These are phyloP conservation scores for Escallonia rubra DNA, from an alignment of 129 eudicot genomes.

Conservation along the genomic window DNA sequence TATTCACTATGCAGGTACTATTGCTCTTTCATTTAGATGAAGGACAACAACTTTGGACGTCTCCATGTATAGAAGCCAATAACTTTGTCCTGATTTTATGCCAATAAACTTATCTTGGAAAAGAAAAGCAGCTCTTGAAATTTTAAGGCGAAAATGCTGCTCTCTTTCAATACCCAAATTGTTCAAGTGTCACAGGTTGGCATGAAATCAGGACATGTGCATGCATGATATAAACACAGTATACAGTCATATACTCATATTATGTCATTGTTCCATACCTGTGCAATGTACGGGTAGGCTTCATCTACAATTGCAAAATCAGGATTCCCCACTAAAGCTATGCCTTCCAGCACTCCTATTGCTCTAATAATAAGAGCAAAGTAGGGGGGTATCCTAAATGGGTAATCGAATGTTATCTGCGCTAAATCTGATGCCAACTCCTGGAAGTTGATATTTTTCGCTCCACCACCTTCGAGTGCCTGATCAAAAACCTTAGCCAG, in stretches of 20 bases:
- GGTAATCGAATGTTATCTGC: conserved; percentile 96
- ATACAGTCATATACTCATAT: background rate
- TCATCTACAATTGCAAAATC: conserved; percentile 99
- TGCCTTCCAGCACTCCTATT: conserved; percentile 98
- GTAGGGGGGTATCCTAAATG: conserved; percentile 96
- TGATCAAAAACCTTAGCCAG: conserved; percentile 98
- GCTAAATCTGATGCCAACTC: conserved; percentile 98
- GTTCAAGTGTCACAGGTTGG: too few relatives aligned
- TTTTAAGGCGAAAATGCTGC: too few relatives aligned
- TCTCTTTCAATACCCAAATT: too few relatives aligned
- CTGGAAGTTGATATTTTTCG: conserved; percentile 92
- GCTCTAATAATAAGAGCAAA: conserved; percentile 98
- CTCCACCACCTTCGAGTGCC: conserved; percentile 99
- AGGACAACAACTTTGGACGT: too few relatives aligned
- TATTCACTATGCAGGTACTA: too few relatives aligned
- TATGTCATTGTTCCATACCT: conserved; percentile 40
- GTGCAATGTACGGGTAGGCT: conserved; percentile 99
- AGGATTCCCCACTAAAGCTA: conserved; percentile 96
- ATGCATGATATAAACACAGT: too few relatives aligned
- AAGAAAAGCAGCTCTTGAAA: too few relatives aligned
- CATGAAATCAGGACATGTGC: too few relatives aligned
- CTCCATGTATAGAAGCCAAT: too few relatives aligned
- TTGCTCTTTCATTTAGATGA: too few relatives aligned
- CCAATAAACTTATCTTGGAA: too few relatives aligned
- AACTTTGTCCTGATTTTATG: too few relatives aligned